phyloP scores from a whole-genome alignment of 106 monocot genomes.

The Dendrobium catenatum region DNA sequence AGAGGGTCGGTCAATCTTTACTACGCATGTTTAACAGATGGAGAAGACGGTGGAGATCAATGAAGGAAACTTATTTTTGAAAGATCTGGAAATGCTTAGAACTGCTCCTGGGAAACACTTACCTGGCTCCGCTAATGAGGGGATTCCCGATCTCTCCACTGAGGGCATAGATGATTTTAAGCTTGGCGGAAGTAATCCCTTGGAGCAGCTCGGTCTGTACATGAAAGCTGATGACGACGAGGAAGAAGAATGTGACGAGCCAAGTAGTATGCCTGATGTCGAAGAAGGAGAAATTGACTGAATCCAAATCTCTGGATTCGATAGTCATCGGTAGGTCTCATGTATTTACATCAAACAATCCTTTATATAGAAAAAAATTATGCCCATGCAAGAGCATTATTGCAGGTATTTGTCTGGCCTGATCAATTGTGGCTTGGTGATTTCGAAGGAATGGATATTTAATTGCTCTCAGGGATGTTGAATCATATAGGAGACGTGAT shows the following conservation, averaged over 20 bases:
- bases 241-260: conserved; percentile 56
- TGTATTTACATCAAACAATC: background rate
- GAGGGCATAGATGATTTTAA: conserved; percentile 61
- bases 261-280: conserved; percentile 18
- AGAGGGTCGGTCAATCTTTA: background rate
- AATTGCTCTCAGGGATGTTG: background rate
- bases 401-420: background rate
- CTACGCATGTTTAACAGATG: conserved; percentile 34
- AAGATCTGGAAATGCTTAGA: conserved; percentile 83
- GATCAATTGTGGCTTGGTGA: background rate
- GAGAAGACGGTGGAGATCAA: conserved; percentile 83
- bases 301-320: background rate
- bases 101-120: conserved; percentile 36
- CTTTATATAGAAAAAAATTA: background rate
- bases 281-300: conserved; percentile 73
- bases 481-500: background rate
- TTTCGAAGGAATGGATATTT: background rate
- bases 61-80: conserved; percentile 47
- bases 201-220: conserved; percentile 83
- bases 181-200: conserved; percentile 59
- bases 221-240: conserved; percentile 90
- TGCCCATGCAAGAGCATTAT: background rate
- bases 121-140: conserved; percentile 55
- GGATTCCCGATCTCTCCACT: conserved; percentile 43
- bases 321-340: background rate